Base-by-base conservation (phyloP, 352 stramenopile genomes). In the Albugo laibachii region DNA sequence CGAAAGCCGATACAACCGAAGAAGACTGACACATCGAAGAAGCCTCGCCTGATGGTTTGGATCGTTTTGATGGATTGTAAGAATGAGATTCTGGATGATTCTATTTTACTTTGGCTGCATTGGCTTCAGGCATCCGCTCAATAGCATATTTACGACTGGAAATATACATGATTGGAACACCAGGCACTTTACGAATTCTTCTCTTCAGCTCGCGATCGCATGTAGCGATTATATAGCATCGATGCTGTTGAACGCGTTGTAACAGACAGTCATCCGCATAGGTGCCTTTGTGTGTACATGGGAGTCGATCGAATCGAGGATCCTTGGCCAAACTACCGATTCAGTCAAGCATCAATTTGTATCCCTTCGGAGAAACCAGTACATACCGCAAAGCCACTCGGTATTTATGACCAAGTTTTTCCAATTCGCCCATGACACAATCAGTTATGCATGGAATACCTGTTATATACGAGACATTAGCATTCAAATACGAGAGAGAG, bases 131-230 rank as follows among this genome's bases (percentile, higher is more conserved):
- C 81, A 99, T 96, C 36, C 96, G 74, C 65, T 99, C 96, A 31
- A 99, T 97, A 42, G 95, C 97, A 70, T 98, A 99, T 58, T 97
- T 96, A 62, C 95, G 94, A 59, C 94, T 96, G 52, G 86, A 95
- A 55, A 99, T 98, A 75, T 99, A 99, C 95, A 99, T 99, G 70
- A 98, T 98, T 16, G 96, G 96, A 36, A 99, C 96, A 54, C 95
- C 96, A 10, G 96, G 95, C 54, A 99, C 96, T 68, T 99, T 99
- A 49, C 96, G 86, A 57, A 99, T 97, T 40, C 95, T 80, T 39
- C 94, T 88, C 69, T 97, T 96, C 49, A 99, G 77, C 54, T 99
- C 96, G 55, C 97, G 97, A 83, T 99, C 96, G 71, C 95, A 99
- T 11, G 96, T 99, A 19, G 96, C 96, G 11, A 99, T 92, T 50